phyloP scores from a whole-genome alignment of 1,284 basidiomycete genomes.

The Hymenochaete sp. region DNA sequence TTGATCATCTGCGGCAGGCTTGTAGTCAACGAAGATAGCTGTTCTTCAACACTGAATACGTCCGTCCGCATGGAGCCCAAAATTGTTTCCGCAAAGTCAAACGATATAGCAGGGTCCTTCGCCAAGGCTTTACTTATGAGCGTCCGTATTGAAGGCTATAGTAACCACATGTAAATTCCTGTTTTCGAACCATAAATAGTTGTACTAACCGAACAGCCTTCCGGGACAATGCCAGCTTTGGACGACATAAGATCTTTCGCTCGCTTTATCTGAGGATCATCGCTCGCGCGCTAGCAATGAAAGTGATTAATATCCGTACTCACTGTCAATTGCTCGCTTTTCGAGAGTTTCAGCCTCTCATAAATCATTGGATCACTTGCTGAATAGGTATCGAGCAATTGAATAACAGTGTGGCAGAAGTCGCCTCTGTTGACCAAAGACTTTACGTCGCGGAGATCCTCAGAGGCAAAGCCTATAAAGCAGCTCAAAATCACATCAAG shows the following conservation, averaged over 20 bases:
- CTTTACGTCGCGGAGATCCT: conserved; percentile 14
- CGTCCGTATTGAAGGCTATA: conserved; percentile 46
- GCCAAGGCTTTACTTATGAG: conserved; percentile 41
- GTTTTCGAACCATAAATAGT: not conserved
- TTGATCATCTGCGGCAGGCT: too few relatives aligned
- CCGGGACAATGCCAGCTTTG: conserved; percentile 2
- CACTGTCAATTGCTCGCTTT: conserved; percentile 41
- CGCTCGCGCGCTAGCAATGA: not conserved
- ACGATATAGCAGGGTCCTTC: conserved; percentile 31
- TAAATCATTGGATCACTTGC: conserved; percentile 8
- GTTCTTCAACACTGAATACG: conserved; percentile 31
- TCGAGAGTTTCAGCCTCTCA: conserved; percentile 34
- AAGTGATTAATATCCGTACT: conserved; percentile 17
- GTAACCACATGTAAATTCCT: conserved; percentile 15
- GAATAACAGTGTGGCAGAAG: conserved; percentile 10
- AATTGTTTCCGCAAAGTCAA: conserved; percentile 29
- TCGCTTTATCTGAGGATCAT: conserved; percentile 5
- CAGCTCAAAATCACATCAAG: conserved; percentile 7
- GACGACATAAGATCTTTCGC: conserved; percentile 4
- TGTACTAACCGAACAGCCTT: conserved; percentile 13
- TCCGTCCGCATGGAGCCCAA: conserved; percentile 33
- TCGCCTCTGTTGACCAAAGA: conserved; percentile 8
- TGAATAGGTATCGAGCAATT: conserved; percentile 7
- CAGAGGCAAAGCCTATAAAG: conserved; percentile 9
- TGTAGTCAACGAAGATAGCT: conserved; percentile 33